A percentile compares a stretch with the other conserved stretches of the same genome.
Conservation (phyloP, 176 grass and related monocot genomes). For the Metroxylon sagu region DNA sequence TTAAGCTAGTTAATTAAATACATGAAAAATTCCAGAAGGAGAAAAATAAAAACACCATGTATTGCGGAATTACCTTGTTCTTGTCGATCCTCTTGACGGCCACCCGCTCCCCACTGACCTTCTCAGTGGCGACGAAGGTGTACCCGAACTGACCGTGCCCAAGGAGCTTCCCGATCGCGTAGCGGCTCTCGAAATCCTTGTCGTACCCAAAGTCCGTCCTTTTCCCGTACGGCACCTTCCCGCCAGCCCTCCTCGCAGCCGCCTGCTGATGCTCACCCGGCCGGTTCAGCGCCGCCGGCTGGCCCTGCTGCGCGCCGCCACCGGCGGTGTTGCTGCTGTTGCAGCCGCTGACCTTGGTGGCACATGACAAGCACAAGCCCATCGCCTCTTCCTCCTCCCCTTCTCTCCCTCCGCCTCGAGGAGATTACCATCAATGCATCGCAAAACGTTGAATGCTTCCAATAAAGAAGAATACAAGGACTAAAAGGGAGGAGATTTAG, state of each 20-base stretch:
- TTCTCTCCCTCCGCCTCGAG: neutral
- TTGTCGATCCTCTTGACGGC: constrained; percentile 94
- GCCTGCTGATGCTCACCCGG: constrained; percentile 3
- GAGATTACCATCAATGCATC: constrained; percentile 13
- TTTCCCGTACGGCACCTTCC: constrained; percentile 53
- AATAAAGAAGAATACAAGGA: too few species aligned
- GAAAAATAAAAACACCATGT: neutral
- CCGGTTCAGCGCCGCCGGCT: neutral
- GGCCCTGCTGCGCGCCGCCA: constrained; percentile 1
- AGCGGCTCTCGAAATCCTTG: constrained; percentile 65
- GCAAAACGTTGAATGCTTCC: neutral
- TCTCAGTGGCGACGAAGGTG: constrained; percentile 68
- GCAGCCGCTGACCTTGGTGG: neutral
- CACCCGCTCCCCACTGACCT: constrained; percentile 41
- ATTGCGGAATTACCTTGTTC: constrained; percentile 48
- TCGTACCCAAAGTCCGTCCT: constrained; percentile 81
- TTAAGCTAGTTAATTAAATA: neutral
- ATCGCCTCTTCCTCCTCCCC: constrained; percentile 1
- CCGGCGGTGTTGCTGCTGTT: constrained; percentile 4
- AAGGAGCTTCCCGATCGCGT: constrained; percentile 66
- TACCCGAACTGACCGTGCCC: constrained; percentile 81
- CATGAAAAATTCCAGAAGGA: neutral
- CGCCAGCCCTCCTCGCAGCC: neutral
- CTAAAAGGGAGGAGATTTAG: too few species aligned
- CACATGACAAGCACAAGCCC: constrained; percentile 9